Evolutionary conservation across 768 basidiomycete species (phyloP), one percentile per base, ranked within the genome.

Genomic region (Leucocoprinus sp.): DNA sequence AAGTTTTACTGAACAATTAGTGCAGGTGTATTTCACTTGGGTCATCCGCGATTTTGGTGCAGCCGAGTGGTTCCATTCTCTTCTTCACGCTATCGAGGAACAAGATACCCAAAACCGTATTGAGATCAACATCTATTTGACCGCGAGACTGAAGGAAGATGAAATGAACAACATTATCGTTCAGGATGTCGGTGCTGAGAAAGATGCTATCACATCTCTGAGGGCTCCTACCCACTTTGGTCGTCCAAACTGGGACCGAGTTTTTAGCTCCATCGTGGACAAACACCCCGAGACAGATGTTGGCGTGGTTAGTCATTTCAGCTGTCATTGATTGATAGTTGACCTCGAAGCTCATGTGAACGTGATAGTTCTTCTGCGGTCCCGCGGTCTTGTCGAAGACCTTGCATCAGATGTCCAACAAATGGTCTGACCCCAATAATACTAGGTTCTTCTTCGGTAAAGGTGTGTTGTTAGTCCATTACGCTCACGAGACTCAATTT

Each of bases 111-210:
- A 80, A 60, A 82, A 84, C 60, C 66, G 80, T 51, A 93, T 93
- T 51, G 93, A 96, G 69, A 93, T 95, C 59, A 91, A 83, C 66
- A 93, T 91, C 54, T 92, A 95, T 62, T 77, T 97, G 17, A 96
- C 93, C 0, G 87, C 85, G 26, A 86, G 79, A 69, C 75, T 97
- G 57, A 85, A 86, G 67, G 86, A 92, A 51, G 90, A 93, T 57
- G 91, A 97, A 53, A 78, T 93, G 75, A 87, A 82, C 65, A 96
- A 95, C 59, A 93, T 96, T 61, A 75, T 93, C 43, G 88, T 86
- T 5, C 85, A 91, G 57, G 92, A 95, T 54, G 92, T 96, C 28
- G 93, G 93, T 42, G 86, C 88, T 1, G 88, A 95, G 50, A 84
- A 82, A 64, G 93, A 97, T 55, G 84, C 92, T 2, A 86, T 97